Conservation (phyloP, 2,329 filamentous ascomycete genomes). For the Sporothrix sp. region DNA sequence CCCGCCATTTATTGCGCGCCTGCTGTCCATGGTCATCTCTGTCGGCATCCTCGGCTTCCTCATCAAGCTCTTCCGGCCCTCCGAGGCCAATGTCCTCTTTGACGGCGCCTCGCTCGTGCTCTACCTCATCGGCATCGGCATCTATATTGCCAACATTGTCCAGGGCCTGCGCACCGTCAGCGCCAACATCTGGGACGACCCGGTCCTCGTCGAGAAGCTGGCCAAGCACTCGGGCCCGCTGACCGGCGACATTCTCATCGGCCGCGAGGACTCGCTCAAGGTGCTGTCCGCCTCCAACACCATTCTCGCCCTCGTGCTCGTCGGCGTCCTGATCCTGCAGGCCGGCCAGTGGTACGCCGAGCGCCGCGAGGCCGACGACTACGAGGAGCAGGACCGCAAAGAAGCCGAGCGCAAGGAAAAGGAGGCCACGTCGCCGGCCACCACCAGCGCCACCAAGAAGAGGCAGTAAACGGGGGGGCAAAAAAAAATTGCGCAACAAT, state of each 20-base stretch:
- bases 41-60: conserved; percentile 83
- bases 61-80: conserved; percentile 87
- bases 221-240: conserved; percentile 33
- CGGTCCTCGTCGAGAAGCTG: conserved; percentile 29
- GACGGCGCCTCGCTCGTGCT: conserved; percentile 72
- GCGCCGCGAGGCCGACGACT: conserved; percentile 78
- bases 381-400: conserved; percentile 51
- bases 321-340: conserved; percentile 87
- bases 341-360: conserved; percentile 98
- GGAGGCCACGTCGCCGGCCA: conserved; percentile 12
- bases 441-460: conserved; percentile 18
- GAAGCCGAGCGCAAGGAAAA: conserved; percentile 25
- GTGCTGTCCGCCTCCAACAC: conserved; percentile 93
- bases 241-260: conserved; percentile 58
- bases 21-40: conserved; percentile 87
- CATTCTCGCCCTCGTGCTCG: conserved; percentile 82
- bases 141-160: conserved; percentile 94
- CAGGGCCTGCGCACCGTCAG: conserved; percentile 83
- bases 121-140: conserved; percentile 78
- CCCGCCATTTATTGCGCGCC: conserved; percentile 81
- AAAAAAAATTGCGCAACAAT: too few species aligned
- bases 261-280: conserved; percentile 79
- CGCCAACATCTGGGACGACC: conserved; percentile 50
- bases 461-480: conserved; percentile 14
- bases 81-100: conserved; percentile 92